These are phyloP conservation scores for Fusarium chuoi DNA, from an alignment of 2,329 filamentous ascomycete genomes.

Conservation along the genomic window DNA sequence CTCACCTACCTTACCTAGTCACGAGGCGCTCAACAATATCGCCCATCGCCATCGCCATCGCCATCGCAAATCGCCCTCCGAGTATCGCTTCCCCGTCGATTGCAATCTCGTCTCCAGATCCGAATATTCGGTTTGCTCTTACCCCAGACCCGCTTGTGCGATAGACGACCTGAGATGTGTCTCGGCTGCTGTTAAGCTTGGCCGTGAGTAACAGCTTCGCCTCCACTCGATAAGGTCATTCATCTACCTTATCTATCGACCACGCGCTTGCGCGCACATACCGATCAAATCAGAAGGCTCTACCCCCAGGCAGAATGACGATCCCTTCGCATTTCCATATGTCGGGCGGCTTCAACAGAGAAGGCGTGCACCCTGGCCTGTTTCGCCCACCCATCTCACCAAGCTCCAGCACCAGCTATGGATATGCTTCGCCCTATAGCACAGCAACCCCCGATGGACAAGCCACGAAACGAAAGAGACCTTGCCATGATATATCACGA, in stretches of 20 bases:
- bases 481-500: conserved; percentile 45
- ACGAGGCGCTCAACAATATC: conserved; percentile 20
- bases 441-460: conserved; percentile 37
- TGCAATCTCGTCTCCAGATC: conserved; percentile 4
- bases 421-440: conserved; percentile 43
- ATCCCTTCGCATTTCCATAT: conserved; percentile 49
- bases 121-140: conserved; percentile 8
- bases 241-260: not conserved
- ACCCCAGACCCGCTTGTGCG: conserved; percentile 32
- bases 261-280: not conserved
- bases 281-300: conserved; percentile 10
- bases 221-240: conserved; percentile 16
- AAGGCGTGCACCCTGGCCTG: conserved; percentile 57
- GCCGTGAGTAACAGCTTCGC: conserved; percentile 15
- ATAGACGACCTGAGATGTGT: conserved; percentile 40
- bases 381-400: conserved; percentile 60
- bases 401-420: conserved; percentile 52
- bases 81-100: conserved; percentile 1
- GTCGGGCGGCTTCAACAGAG: conserved; percentile 50
- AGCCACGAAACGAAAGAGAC: conserved; percentile 59
- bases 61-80: not conserved
- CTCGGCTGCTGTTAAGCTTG: conserved; percentile 42
- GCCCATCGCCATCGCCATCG: conserved; percentile 8
- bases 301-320: conserved; percentile 37
- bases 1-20: conserved; percentile 25